These are phyloP conservation scores for Diplodia mutila DNA, from an alignment of 2,329 filamentous ascomycete species.

Conservation along the genomic window DNA sequence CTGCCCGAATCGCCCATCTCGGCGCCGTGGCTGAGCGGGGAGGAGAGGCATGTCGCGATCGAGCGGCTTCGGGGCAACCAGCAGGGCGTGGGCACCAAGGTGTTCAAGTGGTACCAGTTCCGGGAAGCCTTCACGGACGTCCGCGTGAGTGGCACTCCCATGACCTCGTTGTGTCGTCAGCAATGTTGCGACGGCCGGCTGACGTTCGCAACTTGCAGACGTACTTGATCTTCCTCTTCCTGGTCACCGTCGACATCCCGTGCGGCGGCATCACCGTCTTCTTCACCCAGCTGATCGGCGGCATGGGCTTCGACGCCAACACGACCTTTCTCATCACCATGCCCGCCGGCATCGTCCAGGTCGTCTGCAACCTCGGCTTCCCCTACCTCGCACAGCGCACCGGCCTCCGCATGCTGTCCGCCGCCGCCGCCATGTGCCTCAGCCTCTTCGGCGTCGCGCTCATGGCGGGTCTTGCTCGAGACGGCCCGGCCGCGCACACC, in stretches of 20 bases:
- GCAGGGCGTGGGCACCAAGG: constrained; percentile 34
- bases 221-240: not conserved
- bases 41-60: constrained; percentile 62
- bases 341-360: not conserved
- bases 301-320: constrained; percentile 8
- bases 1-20: constrained; percentile 69
- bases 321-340: constrained; percentile 8
- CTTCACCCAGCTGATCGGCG: constrained; percentile 1
- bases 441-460: not conserved
- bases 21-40: constrained; percentile 60
- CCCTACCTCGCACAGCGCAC: not conserved
- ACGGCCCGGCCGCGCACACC: not conserved
- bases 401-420: not conserved
- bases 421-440: constrained; percentile 1
- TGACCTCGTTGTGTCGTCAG: no score
- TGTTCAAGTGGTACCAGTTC: constrained; percentile 23
- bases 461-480: not conserved
- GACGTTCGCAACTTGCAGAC: no score
- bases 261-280: constrained; percentile 9
- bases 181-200: no score
- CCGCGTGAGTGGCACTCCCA: no score
- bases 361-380: not conserved
- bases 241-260: not conserved
- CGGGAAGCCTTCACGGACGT: constrained; percentile 22
- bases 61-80: constrained; percentile 54